A percentile compares a stretch with the other conserved stretches of the same genome.
Evolutionary conservation across 768 basidiomycete genomes (phyloP).

Genomic region (Filobasidium wieringae): DNA sequence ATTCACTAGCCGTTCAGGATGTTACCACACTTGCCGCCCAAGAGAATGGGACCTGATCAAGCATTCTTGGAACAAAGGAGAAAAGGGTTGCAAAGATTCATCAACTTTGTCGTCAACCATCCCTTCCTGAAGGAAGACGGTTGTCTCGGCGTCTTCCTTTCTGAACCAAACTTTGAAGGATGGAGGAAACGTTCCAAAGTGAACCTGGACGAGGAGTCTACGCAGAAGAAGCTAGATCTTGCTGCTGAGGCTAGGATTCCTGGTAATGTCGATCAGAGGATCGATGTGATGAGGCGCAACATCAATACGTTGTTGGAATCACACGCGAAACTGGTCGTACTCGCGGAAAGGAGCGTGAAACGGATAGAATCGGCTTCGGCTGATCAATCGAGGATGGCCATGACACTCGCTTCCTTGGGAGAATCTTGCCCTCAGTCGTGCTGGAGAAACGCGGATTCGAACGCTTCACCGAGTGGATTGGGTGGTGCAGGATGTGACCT

Average conservation of each 20-base stretch:
- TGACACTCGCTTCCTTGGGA: slow-evolving; percentile 55
- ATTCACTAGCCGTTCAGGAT: slow-evolving; percentile 63
- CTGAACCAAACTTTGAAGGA: slow-evolving; percentile 67
- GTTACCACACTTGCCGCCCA: slow-evolving; percentile 76
- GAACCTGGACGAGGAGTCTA: slow-evolving; percentile 77
- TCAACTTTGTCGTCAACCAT: slow-evolving; percentile 81
- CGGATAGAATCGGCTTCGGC: slow-evolving; percentile 86
- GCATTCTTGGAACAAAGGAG: slow-evolving; percentile 82
- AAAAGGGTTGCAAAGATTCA: slow-evolving; percentile 64
- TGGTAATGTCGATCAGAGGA: slow-evolving; percentile 79
- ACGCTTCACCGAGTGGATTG: slow-evolving; percentile 4
- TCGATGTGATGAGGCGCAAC: slow-evolving; percentile 61
- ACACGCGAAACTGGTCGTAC: slow-evolving; percentile 79
- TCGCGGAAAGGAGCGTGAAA: slow-evolving; percentile 76
- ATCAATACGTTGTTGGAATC: slow-evolving; percentile 69
- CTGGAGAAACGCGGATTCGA: slow-evolving; percentile 51
- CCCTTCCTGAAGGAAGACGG: slow-evolving; percentile 83
- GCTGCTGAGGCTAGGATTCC: slow-evolving; percentile 83
- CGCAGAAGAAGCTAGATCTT: slow-evolving; percentile 34
- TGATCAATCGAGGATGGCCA: slow-evolving; percentile 69
- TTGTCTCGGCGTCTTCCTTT: slow-evolving; percentile 65
- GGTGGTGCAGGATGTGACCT: slow-evolving; percentile 58
- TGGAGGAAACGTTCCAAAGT: slow-evolving; percentile 72
- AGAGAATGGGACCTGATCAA: slow-evolving; percentile 80
- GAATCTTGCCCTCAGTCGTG: slow-evolving; percentile 47